These are phyloP conservation scores for Flagelloscypha sp. DNA, from an alignment of 768 basidiomycete species.

Conservation along the genomic window DNA sequence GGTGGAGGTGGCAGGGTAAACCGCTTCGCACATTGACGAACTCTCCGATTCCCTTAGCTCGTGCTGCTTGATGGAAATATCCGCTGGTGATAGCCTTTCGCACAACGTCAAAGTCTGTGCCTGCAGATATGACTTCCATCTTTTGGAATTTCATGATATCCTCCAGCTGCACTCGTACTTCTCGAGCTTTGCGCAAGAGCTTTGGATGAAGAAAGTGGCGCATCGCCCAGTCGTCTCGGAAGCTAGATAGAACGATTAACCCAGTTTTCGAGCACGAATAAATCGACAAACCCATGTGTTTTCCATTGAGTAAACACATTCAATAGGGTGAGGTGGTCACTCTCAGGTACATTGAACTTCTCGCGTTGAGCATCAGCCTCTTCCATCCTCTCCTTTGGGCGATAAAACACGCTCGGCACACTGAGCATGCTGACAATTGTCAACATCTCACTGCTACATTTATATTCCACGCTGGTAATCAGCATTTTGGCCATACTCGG, in stretches of 20 bases:
- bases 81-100: constrained; percentile 97
- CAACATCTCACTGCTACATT: constrained; percentile 91
- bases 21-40: constrained; percentile 96
- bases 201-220: constrained; percentile 97
- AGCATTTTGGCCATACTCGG: constrained; percentile 99
- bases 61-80: constrained; percentile 97
- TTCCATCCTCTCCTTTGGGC: constrained; percentile 95
- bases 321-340: constrained; percentile 89
- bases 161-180: constrained; percentile 91
- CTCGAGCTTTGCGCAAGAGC: constrained; percentile 86
- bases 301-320: constrained; percentile 99
- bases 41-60: constrained; percentile 98
- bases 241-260: constrained; percentile 40
- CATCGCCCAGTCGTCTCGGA: constrained; percentile 90
- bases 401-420: constrained; percentile 95
- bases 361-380: constrained; percentile 96
- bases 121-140: constrained; percentile 85
- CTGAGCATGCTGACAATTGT: constrained; percentile 99
- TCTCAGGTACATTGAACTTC: constrained; percentile 98
- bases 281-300: constrained; percentile 68
- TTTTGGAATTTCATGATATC: constrained; percentile 99
- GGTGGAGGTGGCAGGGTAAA: constrained; percentile 91
- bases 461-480: constrained; percentile 88
- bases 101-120: constrained; percentile 91
- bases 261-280: constrained; percentile 1